phyloP scores from a whole-genome alignment of 495 filamentous ascomycete genomes.

The Penicillium flavigenum region DNA sequence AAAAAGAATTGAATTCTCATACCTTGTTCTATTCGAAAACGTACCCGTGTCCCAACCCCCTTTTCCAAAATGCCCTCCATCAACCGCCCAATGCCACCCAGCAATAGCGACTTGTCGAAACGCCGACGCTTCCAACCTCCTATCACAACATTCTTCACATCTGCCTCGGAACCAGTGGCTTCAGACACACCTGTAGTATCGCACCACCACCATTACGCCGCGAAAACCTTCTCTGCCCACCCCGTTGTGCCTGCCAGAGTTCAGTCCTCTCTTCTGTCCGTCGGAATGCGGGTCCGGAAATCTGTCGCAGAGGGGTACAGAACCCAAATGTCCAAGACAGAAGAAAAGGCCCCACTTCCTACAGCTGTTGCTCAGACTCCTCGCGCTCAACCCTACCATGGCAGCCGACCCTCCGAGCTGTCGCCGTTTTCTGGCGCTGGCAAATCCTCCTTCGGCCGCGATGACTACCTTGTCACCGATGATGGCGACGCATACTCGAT shows the following conservation, averaged over 20 bases:
- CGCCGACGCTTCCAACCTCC: conserved; percentile 49
- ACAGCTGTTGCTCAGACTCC: conserved; percentile 22
- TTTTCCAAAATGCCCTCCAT: conserved; percentile 20
- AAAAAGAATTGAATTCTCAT: not conserved
- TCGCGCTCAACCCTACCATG: conserved; percentile 13
- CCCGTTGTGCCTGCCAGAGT: conserved; percentile 60
- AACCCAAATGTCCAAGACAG: conserved; percentile 46
- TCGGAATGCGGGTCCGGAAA: conserved; percentile 93
- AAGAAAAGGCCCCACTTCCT: conserved; percentile 29
- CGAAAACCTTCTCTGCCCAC: conserved; percentile 41
- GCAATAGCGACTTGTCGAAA: conserved; percentile 36
- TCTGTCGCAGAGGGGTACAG: conserved; percentile 90
- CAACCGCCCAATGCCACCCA: conserved; percentile 15
- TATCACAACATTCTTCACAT: conserved; percentile 46
- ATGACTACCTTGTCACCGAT: conserved; percentile 28
- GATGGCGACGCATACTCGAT: conserved; percentile 46
- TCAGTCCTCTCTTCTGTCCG: conserved; percentile 75
- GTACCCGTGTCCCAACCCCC: not conserved
- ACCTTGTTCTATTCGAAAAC: conserved; percentile 1
- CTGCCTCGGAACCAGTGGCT: conserved; percentile 18
- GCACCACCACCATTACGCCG: conserved; percentile 42
- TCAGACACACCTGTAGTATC: conserved; percentile 28
- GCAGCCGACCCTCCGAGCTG: conserved; percentile 51
- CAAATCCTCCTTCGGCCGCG: conserved; percentile 41
- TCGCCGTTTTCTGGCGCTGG: conserved; percentile 75